phyloP scores from a whole-genome alignment of 192 early-diverging fungal genomes.

The Backusella morwellensis region DNA sequence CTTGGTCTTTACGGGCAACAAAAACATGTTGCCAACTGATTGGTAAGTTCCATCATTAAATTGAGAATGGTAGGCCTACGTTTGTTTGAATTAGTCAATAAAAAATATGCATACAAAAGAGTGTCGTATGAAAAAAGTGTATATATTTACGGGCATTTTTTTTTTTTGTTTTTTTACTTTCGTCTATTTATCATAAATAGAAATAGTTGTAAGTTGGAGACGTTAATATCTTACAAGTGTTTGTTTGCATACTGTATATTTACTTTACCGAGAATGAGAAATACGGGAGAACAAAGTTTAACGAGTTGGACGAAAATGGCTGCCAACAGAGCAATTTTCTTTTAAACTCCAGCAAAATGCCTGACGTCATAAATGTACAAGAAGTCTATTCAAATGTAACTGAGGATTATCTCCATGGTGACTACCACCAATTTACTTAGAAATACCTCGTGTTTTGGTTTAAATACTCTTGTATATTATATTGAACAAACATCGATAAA shows the following conservation, averaged over 20 bases:
- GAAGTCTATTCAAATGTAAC: neutral
- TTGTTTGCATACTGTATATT: neutral
- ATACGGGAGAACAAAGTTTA: neutral
- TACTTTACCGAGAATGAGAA: neutral
- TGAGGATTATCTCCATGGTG: too few relatives aligned
- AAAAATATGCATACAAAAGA: neutral
- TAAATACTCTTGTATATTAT: too few relatives aligned
- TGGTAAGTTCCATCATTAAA: constrained; percentile 70
- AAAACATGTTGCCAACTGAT: constrained; percentile 77
- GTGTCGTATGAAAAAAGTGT: neutral
- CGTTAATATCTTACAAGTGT: neutral
- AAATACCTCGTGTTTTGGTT: too few relatives aligned
- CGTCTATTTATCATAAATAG: neutral
- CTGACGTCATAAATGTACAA: neutral
- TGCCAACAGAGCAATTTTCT: neutral
- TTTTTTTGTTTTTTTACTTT: neutral
- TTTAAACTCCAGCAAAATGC: neutral
- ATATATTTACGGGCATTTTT: constrained; percentile 1
- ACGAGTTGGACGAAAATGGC: neutral
- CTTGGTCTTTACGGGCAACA: constrained; percentile 91
- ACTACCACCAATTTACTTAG: too few relatives aligned
- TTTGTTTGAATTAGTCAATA: neutral
- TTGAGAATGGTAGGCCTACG: constrained; percentile 84
- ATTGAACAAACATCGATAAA: too few relatives aligned
- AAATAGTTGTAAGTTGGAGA: neutral